These are phyloP conservation scores for Sugiyamaella americana DNA, from an alignment of 805 yeast genomes.

Conservation along the genomic window DNA sequence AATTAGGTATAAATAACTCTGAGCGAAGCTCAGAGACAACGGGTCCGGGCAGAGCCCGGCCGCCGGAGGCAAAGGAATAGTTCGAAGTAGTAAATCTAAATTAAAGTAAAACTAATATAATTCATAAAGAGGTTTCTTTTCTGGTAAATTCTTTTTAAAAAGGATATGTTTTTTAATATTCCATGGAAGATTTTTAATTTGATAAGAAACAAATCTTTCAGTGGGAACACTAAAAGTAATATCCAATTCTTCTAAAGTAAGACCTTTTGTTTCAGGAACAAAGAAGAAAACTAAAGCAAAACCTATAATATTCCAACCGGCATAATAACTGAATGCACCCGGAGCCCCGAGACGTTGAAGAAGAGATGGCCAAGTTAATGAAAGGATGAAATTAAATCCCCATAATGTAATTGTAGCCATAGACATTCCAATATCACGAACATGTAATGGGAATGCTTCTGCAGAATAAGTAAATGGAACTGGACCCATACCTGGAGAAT, in stretches of 20 bases:
- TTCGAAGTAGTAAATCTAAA: too few relatives aligned
- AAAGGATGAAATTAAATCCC: conserved; percentile 52
- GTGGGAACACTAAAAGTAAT: conserved; percentile 59
- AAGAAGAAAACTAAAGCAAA: conserved; percentile 50
- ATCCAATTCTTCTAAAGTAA: conserved; percentile 72
- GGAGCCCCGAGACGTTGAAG: conserved; percentile 60
- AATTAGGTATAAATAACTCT: too few relatives aligned
- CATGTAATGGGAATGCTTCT: conserved; percentile 72
- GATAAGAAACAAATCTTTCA: conserved; percentile 47
- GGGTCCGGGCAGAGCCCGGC: too few relatives aligned
- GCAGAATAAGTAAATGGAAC: conserved; percentile 88
- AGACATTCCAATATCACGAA: conserved; percentile 77
- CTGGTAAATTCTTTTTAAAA: conserved; percentile 20
- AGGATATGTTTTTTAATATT: conserved; percentile 20
- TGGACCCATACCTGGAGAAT: conserved; percentile 84
- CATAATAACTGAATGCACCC: conserved; percentile 87
- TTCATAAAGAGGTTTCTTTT: conserved; percentile 16
- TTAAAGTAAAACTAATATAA: conserved; percentile 15
- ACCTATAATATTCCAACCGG: conserved; percentile 76
- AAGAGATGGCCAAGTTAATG: conserved; percentile 77
- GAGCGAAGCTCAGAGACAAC: too few relatives aligned
- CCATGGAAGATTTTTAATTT: conserved; percentile 30
- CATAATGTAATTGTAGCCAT: conserved; percentile 58
- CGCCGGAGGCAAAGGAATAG: too few relatives aligned
- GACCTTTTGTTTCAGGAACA: conserved; percentile 62